phyloP scores from a whole-genome alignment of 1,139 yeast genomes.

The Suhomyces chickasaworum region DNA sequence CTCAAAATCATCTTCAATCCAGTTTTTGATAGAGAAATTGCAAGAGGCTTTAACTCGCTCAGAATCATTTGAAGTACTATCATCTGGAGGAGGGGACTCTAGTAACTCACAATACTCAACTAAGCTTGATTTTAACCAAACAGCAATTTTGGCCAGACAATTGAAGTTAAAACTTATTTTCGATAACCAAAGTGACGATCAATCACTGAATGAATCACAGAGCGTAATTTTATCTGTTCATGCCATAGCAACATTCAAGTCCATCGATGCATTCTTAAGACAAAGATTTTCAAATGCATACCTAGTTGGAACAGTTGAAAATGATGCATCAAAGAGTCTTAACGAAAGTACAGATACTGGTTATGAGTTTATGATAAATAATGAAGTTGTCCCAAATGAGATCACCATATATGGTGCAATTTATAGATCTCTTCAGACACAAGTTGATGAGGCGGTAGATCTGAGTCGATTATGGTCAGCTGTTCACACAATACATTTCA shows the following conservation, averaged over 20 bases:
- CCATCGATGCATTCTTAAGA: slow-evolving; percentile 65
- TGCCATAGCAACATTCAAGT: slow-evolving; percentile 82
- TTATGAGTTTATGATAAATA: slow-evolving; percentile 65
- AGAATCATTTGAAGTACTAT: slow-evolving; percentile 73
- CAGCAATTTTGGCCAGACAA: slow-evolving; percentile 73
- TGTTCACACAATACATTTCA: slow-evolving; percentile 56
- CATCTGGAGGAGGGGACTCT: slow-evolving; percentile 30
- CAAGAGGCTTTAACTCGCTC: slow-evolving; percentile 77
- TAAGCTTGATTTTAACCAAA: slow-evolving; percentile 28
- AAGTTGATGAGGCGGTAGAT: slow-evolving; percentile 46
- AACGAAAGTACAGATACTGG: slow-evolving; percentile 21
- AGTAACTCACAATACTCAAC: slow-evolving; percentile 7
- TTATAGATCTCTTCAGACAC: slow-evolving; percentile 51
- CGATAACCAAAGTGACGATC: slow-evolving; percentile 28
- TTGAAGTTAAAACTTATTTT: slow-evolving; percentile 56
- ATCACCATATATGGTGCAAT: slow-evolving; percentile 83
- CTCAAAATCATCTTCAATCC: slow-evolving; percentile 36
- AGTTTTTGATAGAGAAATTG: slow-evolving; percentile 52
- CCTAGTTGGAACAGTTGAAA: background rate
- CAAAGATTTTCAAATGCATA: slow-evolving; percentile 21
- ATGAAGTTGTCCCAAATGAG: slow-evolving; percentile 62
- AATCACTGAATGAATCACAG: slow-evolving; percentile 34
- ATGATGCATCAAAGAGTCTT: slow-evolving; percentile 6
- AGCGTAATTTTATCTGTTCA: slow-evolving; percentile 70
- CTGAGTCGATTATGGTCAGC: slow-evolving; percentile 57